Evolutionary conservation across 2,329 filamentous ascomycete species (phyloP), one percentile per base, ranked within the genome.

Genomic region (Dothidotthia symphoricarpi): DNA sequence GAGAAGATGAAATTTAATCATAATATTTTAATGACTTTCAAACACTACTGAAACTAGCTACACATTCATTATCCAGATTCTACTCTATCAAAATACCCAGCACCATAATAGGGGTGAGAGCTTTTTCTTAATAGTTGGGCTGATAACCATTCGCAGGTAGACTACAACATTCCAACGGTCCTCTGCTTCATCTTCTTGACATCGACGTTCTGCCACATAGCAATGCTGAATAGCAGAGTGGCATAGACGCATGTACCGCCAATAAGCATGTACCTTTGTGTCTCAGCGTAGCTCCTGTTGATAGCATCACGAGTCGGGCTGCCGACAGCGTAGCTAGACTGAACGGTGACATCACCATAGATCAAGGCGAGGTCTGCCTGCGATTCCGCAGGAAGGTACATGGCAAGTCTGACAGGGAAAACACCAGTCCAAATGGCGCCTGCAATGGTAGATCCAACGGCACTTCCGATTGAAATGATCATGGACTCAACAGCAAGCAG

Each of bases 361-460:
- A 84, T 70, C 1, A 26, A 40, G 0, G 49, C 25, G 19, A 59
- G 49, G 27, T 66, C 70, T 27, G 56, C 53, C 54, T 71, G 65
- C 16, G 53, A 59, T 2, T 64, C 61, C 1, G 69, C 44, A 8
- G 80, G 79, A 1, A 83, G 67, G 14, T 57, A 51, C 2, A 34
- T 38, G 28, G 41, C 51, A 11, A 84, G 69, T 9, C 73, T 72
- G 13, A 68, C 62, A 4, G 74, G 75, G 51, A 86, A 77, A 1
- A 76, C 73, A 43, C 75, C 72, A 0, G 76, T 79, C 82, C 82
- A 86, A 45, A 86, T 78, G 8, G 81, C 81, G 0, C 75, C 75
- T 1, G 82, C 75, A 31, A 86, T 73, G 6, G 81, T 75, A n/a
- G 47, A 58, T 0, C 67, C 67, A 17, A 69, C 61, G 14, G 65